phyloP scores from a whole-genome alignment of 352 stramenopile species.

The Phytophthora citrophthora region DNA sequence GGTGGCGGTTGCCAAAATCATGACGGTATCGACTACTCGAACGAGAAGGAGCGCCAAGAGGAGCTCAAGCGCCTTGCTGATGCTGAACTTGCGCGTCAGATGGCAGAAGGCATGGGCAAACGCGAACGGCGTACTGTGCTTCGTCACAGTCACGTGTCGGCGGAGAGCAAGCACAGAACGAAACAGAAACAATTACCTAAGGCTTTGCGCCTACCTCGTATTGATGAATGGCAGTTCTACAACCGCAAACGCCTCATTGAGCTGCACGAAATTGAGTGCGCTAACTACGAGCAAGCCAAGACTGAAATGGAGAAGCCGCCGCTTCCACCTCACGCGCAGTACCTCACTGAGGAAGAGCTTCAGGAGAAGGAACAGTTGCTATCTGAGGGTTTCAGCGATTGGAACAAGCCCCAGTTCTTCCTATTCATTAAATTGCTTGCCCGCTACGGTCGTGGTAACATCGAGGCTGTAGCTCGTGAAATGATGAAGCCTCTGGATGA shows the following conservation, averaged over 20 bases:
- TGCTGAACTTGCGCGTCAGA: constrained; percentile 76
- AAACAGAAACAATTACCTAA: constrained; percentile 87
- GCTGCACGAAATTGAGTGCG: constrained; percentile 84
- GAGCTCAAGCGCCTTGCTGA: constrained; percentile 87
- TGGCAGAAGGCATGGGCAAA: constrained; percentile 87
- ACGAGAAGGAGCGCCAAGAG: constrained; percentile 88
- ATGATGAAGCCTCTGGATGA: constrained; percentile 87
- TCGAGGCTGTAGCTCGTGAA: constrained; percentile 80
- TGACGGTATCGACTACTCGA: constrained; percentile 97
- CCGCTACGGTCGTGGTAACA: constrained; percentile 77
- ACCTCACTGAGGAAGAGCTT: constrained; percentile 86
- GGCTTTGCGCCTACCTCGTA: constrained; percentile 75
- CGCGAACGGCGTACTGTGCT: constrained; percentile 82
- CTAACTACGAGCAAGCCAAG: constrained; percentile 83
- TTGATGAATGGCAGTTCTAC: constrained; percentile 92
- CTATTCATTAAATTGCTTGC: constrained; percentile 86
- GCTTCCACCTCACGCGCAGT: constrained; percentile 73
- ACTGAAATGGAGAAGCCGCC: constrained; percentile 77
- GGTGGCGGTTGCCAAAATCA: constrained; percentile 95
- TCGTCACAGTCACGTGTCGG: constrained; percentile 55
- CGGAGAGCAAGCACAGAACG: constrained; percentile 56
- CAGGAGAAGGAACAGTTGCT: constrained; percentile 94
- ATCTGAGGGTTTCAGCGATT: constrained; percentile 81
- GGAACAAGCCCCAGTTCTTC: constrained; percentile 91
- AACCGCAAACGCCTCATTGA: constrained; percentile 81